These are phyloP conservation scores for Populus ilicifolia DNA, from an alignment of 345 rosid genomes.

Conservation along the genomic window DNA sequence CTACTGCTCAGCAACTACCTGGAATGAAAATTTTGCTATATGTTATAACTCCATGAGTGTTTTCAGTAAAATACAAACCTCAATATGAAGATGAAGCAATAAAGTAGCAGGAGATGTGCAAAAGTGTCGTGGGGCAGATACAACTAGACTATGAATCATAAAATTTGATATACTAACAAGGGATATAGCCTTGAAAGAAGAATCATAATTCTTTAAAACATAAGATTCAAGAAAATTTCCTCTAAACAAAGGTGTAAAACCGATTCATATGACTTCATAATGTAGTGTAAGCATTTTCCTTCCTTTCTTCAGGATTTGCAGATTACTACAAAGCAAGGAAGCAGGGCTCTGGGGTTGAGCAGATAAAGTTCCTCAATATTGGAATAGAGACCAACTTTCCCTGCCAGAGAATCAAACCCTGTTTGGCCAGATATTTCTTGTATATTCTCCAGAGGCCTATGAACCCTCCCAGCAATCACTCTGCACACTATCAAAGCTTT, in stretches of 20 bases:
- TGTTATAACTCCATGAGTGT: neutral
- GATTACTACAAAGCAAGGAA: constrained; percentile 84
- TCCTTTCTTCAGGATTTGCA: constrained; percentile 59
- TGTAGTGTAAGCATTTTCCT: neutral
- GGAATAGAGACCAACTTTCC: constrained; percentile 87
- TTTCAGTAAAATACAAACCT: constrained; percentile 13
- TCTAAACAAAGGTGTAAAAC: constrained; percentile 7
- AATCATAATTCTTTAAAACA: constrained; percentile 23
- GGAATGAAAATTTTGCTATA: neutral
- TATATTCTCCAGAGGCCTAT: constrained; percentile 81
- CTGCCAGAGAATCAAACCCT: constrained; percentile 95
- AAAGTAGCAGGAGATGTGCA: constrained; percentile 22
- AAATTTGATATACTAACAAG: constrained; percentile 17
- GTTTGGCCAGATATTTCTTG: constrained; percentile 74
- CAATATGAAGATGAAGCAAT: constrained; percentile 8
- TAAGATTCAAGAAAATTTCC: constrained; percentile 11
- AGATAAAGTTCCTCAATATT: constrained; percentile 94
- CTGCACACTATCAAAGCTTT: constrained; percentile 91
- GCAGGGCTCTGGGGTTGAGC: constrained; percentile 88
- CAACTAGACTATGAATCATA: constrained; percentile 1
- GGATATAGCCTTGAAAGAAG: constrained; percentile 10
- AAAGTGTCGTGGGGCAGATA: constrained; percentile 7
- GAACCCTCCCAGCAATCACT: constrained; percentile 96
- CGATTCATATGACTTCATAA: constrained; percentile 16
- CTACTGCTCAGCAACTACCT: neutral